Base-by-base conservation (phyloP, 208 protist genomes). In the Acanthamoeba lenticulata region DNA sequence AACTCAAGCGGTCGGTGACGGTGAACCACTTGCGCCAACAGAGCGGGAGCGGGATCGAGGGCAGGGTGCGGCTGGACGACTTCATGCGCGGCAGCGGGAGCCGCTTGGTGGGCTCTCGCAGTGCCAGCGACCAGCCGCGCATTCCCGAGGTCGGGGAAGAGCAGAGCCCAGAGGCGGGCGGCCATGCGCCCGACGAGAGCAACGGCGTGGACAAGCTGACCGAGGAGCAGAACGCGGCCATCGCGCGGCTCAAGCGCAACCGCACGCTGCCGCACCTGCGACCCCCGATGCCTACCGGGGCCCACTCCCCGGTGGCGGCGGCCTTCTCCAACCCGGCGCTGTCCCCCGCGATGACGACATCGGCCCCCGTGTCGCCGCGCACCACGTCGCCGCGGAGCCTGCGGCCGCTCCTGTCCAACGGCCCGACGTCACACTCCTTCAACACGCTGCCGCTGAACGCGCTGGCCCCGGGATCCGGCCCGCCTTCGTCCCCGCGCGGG, bases 11-110 rank as follows among this genome's bases (percentile, higher is more conserved):
- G 6, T 79, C 69, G 15, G 69, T 79, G 27, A 79, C 69, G 34
- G 69, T 79, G 69, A 79, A 79, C 69, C 69, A 47, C 69, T 7
- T 79, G 69, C 69, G 69, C n/a, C 57, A 67, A 29, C 69, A 79
- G 69, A 79, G 24, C 69, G 69, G 34, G 21, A 19, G 38, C 1
- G 69, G 69, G 9, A 1, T 6, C 0, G 38, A 6, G 2, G 69
- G 44, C 69, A 24, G 36, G 38, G 44, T 38, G 36, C 69, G 69
- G 5, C 19, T 45, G 36, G 69, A 79, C 69, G 38, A 79, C 69
- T 44, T 47, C 0, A 0, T 79, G 57, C 57, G 57, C 7, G 57
- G 57, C n/a, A 67, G 57, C 57, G 57, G 57, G n/a, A 17, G 57
- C 57, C 2, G 57, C 7, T 36, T 67, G 11, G 7, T 67, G 21